Conservation (phyloP, 805 yeast species). For the Nakazawaea ernobii region DNA sequence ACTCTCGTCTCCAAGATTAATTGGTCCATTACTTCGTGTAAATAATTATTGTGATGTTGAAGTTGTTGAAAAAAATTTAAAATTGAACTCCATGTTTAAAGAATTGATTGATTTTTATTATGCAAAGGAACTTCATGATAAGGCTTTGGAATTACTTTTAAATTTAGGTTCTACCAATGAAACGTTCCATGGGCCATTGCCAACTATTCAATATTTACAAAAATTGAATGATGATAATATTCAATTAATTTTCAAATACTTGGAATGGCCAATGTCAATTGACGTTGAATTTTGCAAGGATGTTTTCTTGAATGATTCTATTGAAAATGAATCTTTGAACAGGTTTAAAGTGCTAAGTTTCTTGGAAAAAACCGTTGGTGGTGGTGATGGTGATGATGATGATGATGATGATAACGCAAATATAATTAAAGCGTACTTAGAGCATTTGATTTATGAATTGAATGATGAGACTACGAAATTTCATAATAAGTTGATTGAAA, state of each 20-base stretch:
- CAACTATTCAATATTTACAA: slow-evolving; percentile 53
- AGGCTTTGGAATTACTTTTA: slow-evolving; percentile 61
- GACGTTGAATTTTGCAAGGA: slow-evolving; percentile 31
- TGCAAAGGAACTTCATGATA: slow-evolving; percentile 53
- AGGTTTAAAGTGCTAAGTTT: slow-evolving; percentile 47
- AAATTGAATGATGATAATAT: slow-evolving; percentile 43
- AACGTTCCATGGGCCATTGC: slow-evolving; percentile 30
- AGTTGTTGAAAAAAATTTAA: slow-evolving; percentile 51
- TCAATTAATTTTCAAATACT: slow-evolving; percentile 50
- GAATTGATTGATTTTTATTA: slow-evolving; percentile 78
- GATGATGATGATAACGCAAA: slow-evolving; percentile 1
- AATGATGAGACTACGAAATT: slow-evolving; percentile 30
- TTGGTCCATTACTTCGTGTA: slow-evolving; percentile 78
- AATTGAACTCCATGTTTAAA: slow-evolving; percentile 40
- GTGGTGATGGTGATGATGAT: too few relatives aligned
- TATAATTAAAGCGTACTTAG: slow-evolving; percentile 44
- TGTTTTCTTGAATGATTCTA: slow-evolving; percentile 63
- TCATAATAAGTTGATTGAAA: slow-evolving; percentile 37
- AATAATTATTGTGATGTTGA: slow-evolving; percentile 67
- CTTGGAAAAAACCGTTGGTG: slow-evolving; percentile 27
- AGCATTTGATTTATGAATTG: slow-evolving; percentile 39
- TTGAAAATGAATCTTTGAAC: slow-evolving; percentile 54
- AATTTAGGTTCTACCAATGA: slow-evolving; percentile 20
- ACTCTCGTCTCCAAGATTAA: slow-evolving; percentile 59
- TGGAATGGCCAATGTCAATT: slow-evolving; percentile 42